A percentile compares a stretch with the other conserved stretches of the same genome.
Evolutionary conservation across 2,329 filamentous ascomycete genomes (phyloP).

Genomic region (Paramyrothecium roridum): DNA sequence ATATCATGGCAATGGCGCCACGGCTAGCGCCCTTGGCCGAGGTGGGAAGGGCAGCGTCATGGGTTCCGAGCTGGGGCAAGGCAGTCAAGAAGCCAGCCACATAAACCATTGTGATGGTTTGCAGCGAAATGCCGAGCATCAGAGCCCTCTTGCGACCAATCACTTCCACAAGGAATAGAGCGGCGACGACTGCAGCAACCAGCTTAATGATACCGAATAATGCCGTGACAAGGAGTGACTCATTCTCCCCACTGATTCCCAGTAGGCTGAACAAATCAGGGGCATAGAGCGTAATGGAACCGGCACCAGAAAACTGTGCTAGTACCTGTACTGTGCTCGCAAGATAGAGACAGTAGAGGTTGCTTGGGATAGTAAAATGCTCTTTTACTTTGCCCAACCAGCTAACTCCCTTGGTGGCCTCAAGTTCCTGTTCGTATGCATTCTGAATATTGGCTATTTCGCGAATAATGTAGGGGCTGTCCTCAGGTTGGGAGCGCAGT

Average conservation of each 20-base stretch:
- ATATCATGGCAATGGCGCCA: constrained; percentile 72
- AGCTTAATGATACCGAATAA: constrained; percentile 78
- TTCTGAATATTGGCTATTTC: constrained; percentile 64
- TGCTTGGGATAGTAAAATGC: constrained; percentile 63
- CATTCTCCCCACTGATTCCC: constrained; percentile 64
- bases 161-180: constrained; percentile 75
- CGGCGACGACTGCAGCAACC: constrained; percentile 62
- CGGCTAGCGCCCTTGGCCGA: constrained; percentile 55
- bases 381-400: constrained; percentile 65
- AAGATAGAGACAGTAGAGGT: constrained; percentile 71
- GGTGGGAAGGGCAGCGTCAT: constrained; percentile 42
- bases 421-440: constrained; percentile 68
- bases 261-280: constrained; percentile 70
- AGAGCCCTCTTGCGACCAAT: constrained; percentile 71
- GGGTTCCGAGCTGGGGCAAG: constrained; percentile 55
- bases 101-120: constrained; percentile 60
- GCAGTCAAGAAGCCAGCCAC: constrained; percentile 59
- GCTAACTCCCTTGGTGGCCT: constrained; percentile 64
- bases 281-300: constrained; percentile 74
- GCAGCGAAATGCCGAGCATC: constrained; percentile 56
- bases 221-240: constrained; percentile 69
- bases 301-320: constrained; percentile 70
- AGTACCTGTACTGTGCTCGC: constrained; percentile 67
- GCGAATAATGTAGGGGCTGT: constrained; percentile 57
- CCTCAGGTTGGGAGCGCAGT: constrained; percentile 55